phyloP scores from a whole-genome alignment of 2,329 filamentous ascomycete genomes.

The Hypoxylon sp. region DNA sequence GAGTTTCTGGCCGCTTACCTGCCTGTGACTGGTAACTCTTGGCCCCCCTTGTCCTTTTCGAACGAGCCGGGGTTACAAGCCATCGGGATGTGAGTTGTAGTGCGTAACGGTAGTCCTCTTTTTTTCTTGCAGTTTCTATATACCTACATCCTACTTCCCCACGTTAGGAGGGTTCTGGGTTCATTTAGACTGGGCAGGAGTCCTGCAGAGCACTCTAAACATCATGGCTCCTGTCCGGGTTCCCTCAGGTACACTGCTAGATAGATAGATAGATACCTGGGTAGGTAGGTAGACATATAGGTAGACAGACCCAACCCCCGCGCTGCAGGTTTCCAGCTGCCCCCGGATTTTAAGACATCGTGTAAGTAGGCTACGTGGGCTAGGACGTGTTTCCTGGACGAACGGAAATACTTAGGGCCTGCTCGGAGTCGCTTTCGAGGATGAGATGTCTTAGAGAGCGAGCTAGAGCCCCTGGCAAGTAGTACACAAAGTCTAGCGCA shows the following conservation, averaged over 20 bases:
- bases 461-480: slow-evolving; percentile 23
- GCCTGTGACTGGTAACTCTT: slow-evolving; percentile 37
- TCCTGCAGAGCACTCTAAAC: slow-evolving; percentile 38
- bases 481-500: slow-evolving; percentile 22
- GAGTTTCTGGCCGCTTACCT: slow-evolving; percentile 43
- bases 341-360: slow-evolving; percentile 43
- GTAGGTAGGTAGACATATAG: slow-evolving; percentile 25
- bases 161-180: slow-evolving; percentile 24
- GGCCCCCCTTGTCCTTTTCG: slow-evolving; percentile 33
- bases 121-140: slow-evolving; percentile 16
- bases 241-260: slow-evolving; percentile 33
- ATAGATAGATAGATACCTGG: slow-evolving; percentile 35
- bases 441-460: slow-evolving; percentile 23
- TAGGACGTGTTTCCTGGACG: slow-evolving; percentile 33
- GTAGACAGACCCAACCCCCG: slow-evolving; percentile 39
- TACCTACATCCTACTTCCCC: slow-evolving; percentile 24
- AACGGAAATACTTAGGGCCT: slow-evolving; percentile 33
- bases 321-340: slow-evolving; percentile 42
- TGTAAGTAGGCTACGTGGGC: slow-evolving; percentile 24
- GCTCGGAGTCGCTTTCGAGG: slow-evolving; percentile 20
- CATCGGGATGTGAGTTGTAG: slow-evolving; percentile 39
- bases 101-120: slow-evolving; percentile 30
- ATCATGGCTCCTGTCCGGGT: slow-evolving; percentile 32
- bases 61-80: slow-evolving; percentile 38
- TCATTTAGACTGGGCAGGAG: slow-evolving; percentile 23